Evolutionary conservation across 768 basidiomycete genomes (phyloP), one percentile per base, ranked within the genome.

Genomic region (Paxillus involutus): DNA sequence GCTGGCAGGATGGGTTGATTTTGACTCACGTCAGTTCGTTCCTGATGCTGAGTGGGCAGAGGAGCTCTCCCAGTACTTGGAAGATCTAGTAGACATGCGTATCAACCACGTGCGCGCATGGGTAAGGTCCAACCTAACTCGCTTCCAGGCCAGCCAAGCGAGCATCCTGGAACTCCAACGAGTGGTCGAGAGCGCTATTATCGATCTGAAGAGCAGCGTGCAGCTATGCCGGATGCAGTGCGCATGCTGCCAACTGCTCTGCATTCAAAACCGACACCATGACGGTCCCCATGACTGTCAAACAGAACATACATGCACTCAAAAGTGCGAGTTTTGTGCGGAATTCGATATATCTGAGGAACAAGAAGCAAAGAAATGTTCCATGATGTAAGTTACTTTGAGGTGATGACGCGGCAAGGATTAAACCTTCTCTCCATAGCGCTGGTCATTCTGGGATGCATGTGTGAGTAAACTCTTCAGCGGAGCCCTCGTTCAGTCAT

Each of bases 391-490:
- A 59, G 82, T 70, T 4, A 30, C 10, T 19, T 24, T 32, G 12
- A 10, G 9, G 39, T 13, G n/a, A 33, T 42, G 41, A 10, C 33
- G 8, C 3, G 10, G 13, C 17, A 17, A 21, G 14, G 2, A 6
- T 50, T 4, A 51, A 41, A 16, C 26, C 30, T 44, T 35, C 17
- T 30, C 12, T 47, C 29, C 11, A 3, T 44, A 84, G 83, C 3
- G 84, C 83, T 44, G 83, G 84, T 0, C 84, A 85, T 61, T 61
- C 75, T 35, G 81, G 79, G 16, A 70, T 69, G 11, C 83, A 85
- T 54, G 69, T 83, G 84, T 85, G 61, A 56, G 80, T 57, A 17
- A 47, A 73, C 53, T 11, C 26, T 48, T 47, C 24, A 3, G 13
- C 4, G 10, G 35, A 37, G 4, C 13, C 8, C 3, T 30, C 9